phyloP scores from a whole-genome alignment of 495 filamentous ascomycete genomes.

The Neurospora intermedia region DNA sequence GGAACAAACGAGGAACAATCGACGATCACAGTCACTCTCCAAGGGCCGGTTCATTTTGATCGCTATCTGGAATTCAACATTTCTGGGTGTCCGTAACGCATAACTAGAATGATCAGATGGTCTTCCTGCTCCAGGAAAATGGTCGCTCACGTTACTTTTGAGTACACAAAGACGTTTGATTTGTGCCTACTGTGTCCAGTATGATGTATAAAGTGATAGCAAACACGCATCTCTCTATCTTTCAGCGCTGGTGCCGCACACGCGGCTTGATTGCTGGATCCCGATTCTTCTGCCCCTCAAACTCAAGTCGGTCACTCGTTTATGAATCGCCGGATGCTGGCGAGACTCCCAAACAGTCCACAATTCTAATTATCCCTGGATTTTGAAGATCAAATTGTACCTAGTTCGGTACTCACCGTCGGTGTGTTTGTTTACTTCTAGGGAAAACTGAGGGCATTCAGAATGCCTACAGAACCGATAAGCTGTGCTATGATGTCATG shows the following conservation, averaged over 20 bases:
- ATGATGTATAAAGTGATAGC: neutral
- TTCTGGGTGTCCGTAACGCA: neutral
- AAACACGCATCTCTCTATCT: neutral
- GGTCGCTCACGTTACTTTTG: neutral
- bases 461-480: neutral
- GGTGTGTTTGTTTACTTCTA: neutral
- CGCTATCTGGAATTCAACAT: neutral
- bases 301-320: neutral
- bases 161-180: neutral
- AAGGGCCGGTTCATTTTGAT: neutral
- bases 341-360: fast-evolving
- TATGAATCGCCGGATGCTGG: neutral
- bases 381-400: neutral
- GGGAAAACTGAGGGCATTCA: neutral
- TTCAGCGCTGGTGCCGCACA: neutral
- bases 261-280: neutral
- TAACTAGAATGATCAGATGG: neutral
- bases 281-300: neutral
- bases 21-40: neutral
- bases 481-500: neutral
- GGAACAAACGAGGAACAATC: neutral
- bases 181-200: neutral
- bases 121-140: neutral
- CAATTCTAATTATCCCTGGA: neutral
- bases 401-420: neutral